Evolutionary conservation across 2,329 filamentous ascomycete species (phyloP), one percentile per base, ranked within the genome.

Genomic region (Penicillium sp.): DNA sequence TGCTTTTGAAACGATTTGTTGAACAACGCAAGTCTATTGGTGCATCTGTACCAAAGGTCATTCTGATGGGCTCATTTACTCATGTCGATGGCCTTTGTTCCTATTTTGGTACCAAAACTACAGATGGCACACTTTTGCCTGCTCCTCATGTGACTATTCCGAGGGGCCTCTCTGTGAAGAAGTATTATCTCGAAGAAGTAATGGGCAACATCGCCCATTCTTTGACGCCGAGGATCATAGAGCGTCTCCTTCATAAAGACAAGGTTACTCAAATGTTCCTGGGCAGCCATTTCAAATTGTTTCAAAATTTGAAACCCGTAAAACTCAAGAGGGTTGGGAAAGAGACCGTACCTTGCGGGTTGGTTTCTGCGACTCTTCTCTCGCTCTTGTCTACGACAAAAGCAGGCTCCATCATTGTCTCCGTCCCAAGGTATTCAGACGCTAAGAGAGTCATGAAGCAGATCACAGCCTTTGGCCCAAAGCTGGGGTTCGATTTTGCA

Each of bases 31-130:
- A 64, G 59, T 58, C 54, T 27, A 61, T 57, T 12, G 71, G 74
- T 6, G 69, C 71, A 31, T 59, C 66, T 8, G 67, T 72, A 15
- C 79, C 80, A 3, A 80, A 78, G 61, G 63, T 82, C 21, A 72
- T 80, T 13, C 65, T 82, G 27, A 81, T 82, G 80, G 81, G 78
- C 62, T 79, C 80, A 9, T 81, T 79, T 15, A 66, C 81, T 57
- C 75, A 82, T 56, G 70, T 73, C 12, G 71, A 77, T 43, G 69
- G 80, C 3, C 79, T 82, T 59, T 71, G 78, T 17, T 69, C 70
- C 3, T 82, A 82, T 64, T 78, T 82, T 51, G 57, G 65, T 29
- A 68, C 67, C 45, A 62, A 60, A 23, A 61, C 67, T n/a, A 43
- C 62, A n/a, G 65, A 72, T 50, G 73, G 72, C n/a, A 57, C 55